Conservation (phyloP, 176 grass and related monocot species). For the Triticum aestivum region IWGSC_CS_RefSeq_v2.1 NC_057811.1:386729943-386730442, state of each 20-base stretch:
- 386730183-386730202: constrained; percentile 87
- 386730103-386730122: background rate
- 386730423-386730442: constrained; percentile 89
- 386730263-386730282: constrained; percentile 96
- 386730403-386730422: constrained; percentile 33
- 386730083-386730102: background rate
- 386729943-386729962: background rate
- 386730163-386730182: constrained; percentile 97
- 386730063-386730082: background rate
- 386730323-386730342: constrained; percentile 4
- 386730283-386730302: constrained; percentile 93
- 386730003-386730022: constrained; percentile 80
- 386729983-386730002: constrained; percentile 73
- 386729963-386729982: constrained; percentile 87
- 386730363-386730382: background rate
- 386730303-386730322: constrained; percentile 56
- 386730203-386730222: constrained; percentile 67
- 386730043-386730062: constrained; percentile 81
- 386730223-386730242: constrained; percentile 73
- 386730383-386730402: background rate
- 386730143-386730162: constrained; percentile 65
- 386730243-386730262: constrained; percentile 64
- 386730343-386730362: background rate
- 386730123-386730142: constrained; percentile 4
- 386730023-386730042: constrained; percentile 94